These are phyloP conservation scores for Xanthoconium separans DNA, from an alignment of 1,284 basidiomycete genomes.

Conservation along the genomic window DNA sequence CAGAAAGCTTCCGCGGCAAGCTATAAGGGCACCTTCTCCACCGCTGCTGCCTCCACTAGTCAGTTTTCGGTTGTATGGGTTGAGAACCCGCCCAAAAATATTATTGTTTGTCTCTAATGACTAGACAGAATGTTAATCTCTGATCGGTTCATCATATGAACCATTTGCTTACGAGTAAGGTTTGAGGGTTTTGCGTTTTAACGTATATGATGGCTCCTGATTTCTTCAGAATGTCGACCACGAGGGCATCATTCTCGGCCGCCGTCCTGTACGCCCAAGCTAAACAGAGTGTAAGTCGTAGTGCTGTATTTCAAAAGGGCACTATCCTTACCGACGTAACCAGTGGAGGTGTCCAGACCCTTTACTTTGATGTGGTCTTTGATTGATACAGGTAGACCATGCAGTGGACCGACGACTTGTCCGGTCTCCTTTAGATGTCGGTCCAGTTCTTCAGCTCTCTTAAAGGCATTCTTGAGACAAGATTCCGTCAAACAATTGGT, in stretches of 20 bases:
- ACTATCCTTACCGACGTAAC: slow-evolving; percentile 40
- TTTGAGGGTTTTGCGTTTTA: slow-evolving; percentile 58
- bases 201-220: slow-evolving; percentile 59
- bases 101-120: slow-evolving; percentile 51
- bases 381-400: slow-evolving; percentile 55
- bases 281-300: slow-evolving; percentile 8
- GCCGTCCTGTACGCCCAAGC: slow-evolving; percentile 46
- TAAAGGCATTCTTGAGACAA: slow-evolving; percentile 51
- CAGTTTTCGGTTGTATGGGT: slow-evolving; percentile 53
- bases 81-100: slow-evolving; percentile 51
- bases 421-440: slow-evolving; percentile 44
- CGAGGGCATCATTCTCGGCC: slow-evolving; percentile 44
- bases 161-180: slow-evolving; percentile 38
- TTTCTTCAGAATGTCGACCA: slow-evolving; percentile 46
- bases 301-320: background rate
- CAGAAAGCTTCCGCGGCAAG: slow-evolving; percentile 53
- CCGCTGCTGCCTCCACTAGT: slow-evolving; percentile 62
- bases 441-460: slow-evolving; percentile 53
- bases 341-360: slow-evolving; percentile 47
- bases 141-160: slow-evolving; percentile 1
- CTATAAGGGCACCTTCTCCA: slow-evolving; percentile 60
- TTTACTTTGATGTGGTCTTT: slow-evolving; percentile 56
- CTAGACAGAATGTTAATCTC: slow-evolving; percentile 28
- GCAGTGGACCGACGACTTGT: slow-evolving; percentile 54
- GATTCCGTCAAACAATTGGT: slow-evolving; percentile 60